A percentile compares a stretch with the other conserved stretches of the same genome.
phyloP scores from a whole-genome alignment of 2,329 filamentous ascomycete species.

The Colletotrichum tropicale region DNA sequence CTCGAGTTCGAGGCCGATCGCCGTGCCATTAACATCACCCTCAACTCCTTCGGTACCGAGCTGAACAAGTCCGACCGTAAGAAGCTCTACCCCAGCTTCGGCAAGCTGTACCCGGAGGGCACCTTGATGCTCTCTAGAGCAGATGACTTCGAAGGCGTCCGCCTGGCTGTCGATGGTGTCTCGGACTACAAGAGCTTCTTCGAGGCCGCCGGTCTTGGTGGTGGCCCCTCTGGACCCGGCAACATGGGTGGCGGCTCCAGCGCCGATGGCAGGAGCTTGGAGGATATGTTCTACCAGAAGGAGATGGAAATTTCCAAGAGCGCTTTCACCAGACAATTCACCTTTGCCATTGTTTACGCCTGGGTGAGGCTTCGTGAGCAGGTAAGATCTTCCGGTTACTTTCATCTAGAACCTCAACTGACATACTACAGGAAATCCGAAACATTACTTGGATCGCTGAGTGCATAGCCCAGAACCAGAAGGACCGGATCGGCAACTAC shows the following conservation, averaged over 20 bases:
- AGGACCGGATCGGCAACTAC: slow-evolving; percentile 98
- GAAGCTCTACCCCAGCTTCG: slow-evolving; percentile 94
- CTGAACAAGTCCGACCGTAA: slow-evolving; percentile 91
- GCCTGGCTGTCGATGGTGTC: slow-evolving; percentile 91
- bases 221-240: slow-evolving; percentile 73
- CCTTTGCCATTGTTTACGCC: slow-evolving; percentile 91
- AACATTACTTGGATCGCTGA: slow-evolving; percentile 99
- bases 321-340: slow-evolving; percentile 96
- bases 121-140: slow-evolving; percentile 93
- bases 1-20: slow-evolving; percentile 96
- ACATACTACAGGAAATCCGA: slow-evolving; percentile 79
- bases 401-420: slow-evolving; percentile 33
- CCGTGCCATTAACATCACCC: slow-evolving; percentile 96
- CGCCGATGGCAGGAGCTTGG: slow-evolving; percentile 84
- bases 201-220: slow-evolving; percentile 82
- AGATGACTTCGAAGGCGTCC: slow-evolving; percentile 92
- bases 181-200: slow-evolving; percentile 96
- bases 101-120: slow-evolving; percentile 90
- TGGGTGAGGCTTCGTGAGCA: slow-evolving; percentile 98
- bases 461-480: slow-evolving; percentile 99
- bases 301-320: slow-evolving; percentile 98
- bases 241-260: slow-evolving; percentile 86
- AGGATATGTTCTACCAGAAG: slow-evolving; percentile 99
- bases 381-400: slow-evolving; percentile 59
- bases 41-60: slow-evolving; percentile 98